Evolutionary conservation across 2,329 filamentous ascomycete genomes (phyloP).

Genomic region (Ploettnerulaceae sp.): DNA sequence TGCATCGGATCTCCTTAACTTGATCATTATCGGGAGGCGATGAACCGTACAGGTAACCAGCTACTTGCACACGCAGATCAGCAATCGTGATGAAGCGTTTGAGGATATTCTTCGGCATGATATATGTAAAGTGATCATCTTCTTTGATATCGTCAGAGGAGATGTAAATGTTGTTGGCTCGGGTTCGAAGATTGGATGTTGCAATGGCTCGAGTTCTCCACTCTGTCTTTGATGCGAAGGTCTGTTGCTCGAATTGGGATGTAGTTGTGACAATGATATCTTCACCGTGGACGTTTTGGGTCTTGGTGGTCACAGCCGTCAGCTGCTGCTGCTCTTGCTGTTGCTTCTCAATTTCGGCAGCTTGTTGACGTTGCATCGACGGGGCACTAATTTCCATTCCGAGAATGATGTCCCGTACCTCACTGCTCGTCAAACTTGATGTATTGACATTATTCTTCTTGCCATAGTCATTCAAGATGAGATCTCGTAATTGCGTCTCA

Average conservation of each 20-base stretch:
- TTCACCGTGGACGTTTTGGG: conserved; percentile 92
- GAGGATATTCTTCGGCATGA: conserved; percentile 98
- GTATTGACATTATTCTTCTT: conserved; percentile 99
- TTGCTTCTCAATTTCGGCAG: conserved; percentile 98
- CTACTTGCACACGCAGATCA: conserved; percentile 92
- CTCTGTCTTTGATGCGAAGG: conserved; percentile 97
- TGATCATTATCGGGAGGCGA: conserved; percentile 93
- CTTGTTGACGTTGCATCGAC: conserved; percentile 96
- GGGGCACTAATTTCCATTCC: conserved; percentile 99
- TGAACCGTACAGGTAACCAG: conserved; percentile 88
- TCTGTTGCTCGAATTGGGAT: conserved; percentile 95
- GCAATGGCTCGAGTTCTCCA: conserved; percentile 97
- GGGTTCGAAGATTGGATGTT: conserved; percentile 87
- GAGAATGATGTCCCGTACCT: conserved; percentile 96
- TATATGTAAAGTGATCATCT: conserved; percentile 84
- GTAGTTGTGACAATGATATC: conserved; percentile 98
- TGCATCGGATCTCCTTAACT: conserved; percentile 94
- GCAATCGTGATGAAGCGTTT: conserved; percentile 98
- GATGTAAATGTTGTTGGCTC: conserved; percentile 98
- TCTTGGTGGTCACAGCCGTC: conserved; percentile 96
- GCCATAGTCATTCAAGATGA: conserved; percentile 96
- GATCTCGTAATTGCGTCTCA: conserved; percentile 90
- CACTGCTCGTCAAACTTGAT: conserved; percentile 89
- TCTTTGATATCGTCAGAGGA: conserved; percentile 90
- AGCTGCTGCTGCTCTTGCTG: conserved; percentile 95